A percentile compares a stretch with the other conserved stretches of the same genome.
Conservation (phyloP, 2,329 filamentous ascomycete species). For the Aspergillus ruber region DNA sequence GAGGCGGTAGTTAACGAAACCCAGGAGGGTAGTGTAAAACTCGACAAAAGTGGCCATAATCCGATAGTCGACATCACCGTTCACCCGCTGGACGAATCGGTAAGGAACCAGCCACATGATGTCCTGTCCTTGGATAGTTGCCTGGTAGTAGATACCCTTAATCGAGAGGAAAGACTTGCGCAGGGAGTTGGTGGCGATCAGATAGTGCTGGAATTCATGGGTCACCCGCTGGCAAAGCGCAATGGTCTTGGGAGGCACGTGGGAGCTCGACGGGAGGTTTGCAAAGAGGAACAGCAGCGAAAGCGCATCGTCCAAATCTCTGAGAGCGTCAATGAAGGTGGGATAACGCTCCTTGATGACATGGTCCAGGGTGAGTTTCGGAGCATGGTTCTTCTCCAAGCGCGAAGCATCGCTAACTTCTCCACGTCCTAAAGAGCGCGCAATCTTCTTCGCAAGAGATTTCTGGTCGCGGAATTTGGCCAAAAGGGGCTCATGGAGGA, state of each 20-base stretch:
- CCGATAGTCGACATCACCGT: conserved; percentile 91
- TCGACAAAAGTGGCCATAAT: conserved; percentile 99
- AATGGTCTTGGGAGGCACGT: conserved; percentile 91
- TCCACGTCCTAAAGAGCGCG: conserved; percentile 80
- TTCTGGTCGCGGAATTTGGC: conserved; percentile 97
- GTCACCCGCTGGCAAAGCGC: conserved; percentile 87
- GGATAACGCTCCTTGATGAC: conserved; percentile 97
- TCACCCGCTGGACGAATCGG: conserved; percentile 91
- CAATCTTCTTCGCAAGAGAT: conserved; percentile 94
- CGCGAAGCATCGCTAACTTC: conserved; percentile 84
- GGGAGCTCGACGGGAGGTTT: conserved; percentile 82
- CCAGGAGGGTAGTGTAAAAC: conserved; percentile 93
- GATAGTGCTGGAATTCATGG: conserved; percentile 95
- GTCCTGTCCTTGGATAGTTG: conserved; percentile 93
- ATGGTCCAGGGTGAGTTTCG: conserved; percentile 87
- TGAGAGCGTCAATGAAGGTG: conserved; percentile 87
- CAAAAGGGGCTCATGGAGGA: conserved; percentile 90
- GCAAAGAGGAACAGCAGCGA: conserved; percentile 98
- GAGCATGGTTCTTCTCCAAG: conserved; percentile 84
- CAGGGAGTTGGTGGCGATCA: conserved; percentile 84
- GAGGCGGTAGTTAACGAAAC: conserved; percentile 92
- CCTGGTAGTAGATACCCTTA: conserved; percentile 99
- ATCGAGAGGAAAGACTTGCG: conserved; percentile 97
- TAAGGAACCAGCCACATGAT: conserved; percentile 97
- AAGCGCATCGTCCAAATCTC: conserved; percentile 92